Base-by-base conservation (phyloP, 2,329 filamentous ascomycete genomes). In the Fusarium denticulatum region DNA sequence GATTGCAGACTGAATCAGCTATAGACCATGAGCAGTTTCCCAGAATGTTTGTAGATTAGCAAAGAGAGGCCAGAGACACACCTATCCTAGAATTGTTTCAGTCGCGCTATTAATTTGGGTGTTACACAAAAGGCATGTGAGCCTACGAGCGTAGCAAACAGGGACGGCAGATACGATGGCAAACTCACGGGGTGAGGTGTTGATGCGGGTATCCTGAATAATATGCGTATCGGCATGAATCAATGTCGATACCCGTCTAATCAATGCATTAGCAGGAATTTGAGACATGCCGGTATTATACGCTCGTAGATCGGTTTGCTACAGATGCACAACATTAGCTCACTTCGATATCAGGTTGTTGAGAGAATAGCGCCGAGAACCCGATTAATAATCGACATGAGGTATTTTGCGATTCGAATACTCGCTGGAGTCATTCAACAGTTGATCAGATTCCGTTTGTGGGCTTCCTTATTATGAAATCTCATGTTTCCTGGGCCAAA, bases 171-270 rank as follows among this genome's bases (percentile, higher is more conserved):
- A 45, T 49, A 32, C 13, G 26, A 36, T 37, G 32, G 26, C 36
- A 67, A 73, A 43, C 58, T 64, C 71, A 74, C 71, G 46, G 36
- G 71, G 28, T 28, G n/a, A 58, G 20, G 22, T 36, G 34, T 24
- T 18, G 22, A 60, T 60, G 66, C 58, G 58, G 46, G 15, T 32
- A 32, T 60, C 62, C 67, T 34, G 34, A 28, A 32, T 24, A 22
- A 30, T 52, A 56, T 55, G 57, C 43, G 40, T 20, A n/a, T 40
- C 66, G 22, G 22, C 36, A 40, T 55, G 45, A 32, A 39, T 63
- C 18, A 22, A 26, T 55, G 46, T 26, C 14, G 20, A 26, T n/a
- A 20, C 16, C 43, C 47, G 30, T 22, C 18, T 42, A 13, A 30
- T 40, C 40, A 15, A 66, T 24, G n/a, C 30, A 40, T 40, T 7